Percentiles rank a stretch among this genome's conserved stretches.
These are phyloP conservation scores for Trypanosoma caninum DNA, from an alignment of 208 protist genomes.

Conservation along the genomic window DNA sequence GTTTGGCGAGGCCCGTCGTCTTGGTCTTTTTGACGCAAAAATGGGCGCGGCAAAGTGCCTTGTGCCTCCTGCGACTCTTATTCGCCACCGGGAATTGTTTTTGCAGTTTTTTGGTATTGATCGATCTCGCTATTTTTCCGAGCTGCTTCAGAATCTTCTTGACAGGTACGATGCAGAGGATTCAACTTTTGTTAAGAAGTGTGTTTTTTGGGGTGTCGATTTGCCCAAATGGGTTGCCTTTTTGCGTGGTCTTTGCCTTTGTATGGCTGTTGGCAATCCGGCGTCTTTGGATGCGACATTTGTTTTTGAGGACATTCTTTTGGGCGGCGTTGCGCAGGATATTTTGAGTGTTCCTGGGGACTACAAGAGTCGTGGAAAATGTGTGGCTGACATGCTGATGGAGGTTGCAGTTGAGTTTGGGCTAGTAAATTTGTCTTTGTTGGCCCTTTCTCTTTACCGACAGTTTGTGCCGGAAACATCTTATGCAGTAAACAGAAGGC, in stretches of 20 bases:
- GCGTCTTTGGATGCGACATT: constrained; percentile 3
- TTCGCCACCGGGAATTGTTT: constrained; percentile 16
- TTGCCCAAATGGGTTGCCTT: constrained; percentile 15
- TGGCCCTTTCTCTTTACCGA: constrained; percentile 14
- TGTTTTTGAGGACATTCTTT: constrained; percentile 15
- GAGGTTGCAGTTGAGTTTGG: constrained; percentile 21
- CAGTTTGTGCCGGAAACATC: constrained; percentile 21
- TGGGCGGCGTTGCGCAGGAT: not conserved
- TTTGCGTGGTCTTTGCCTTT: constrained; percentile 18
- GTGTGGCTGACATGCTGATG: constrained; percentile 16
- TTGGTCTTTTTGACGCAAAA: constrained; percentile 3
- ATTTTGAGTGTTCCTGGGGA: constrained; percentile 11
- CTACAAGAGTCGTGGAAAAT: constrained; percentile 14
- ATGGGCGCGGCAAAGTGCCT: constrained; percentile 12
- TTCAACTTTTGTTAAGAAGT: constrained; percentile 3
- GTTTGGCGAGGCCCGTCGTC: not conserved
- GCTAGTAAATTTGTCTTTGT: not conserved
- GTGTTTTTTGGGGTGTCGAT: constrained; percentile 1
- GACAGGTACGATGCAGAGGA: not conserved
- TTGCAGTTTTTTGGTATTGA: constrained; percentile 14
- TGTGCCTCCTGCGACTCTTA: constrained; percentile 12
- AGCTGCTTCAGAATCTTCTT: constrained; percentile 18
- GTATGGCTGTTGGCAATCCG: constrained; percentile 4
- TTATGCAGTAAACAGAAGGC: constrained; percentile 4
- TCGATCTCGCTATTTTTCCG: constrained; percentile 7